Conservation (phyloP, 192 early-diverging fungal genomes). For the Umbelopsis sp. region DNA sequence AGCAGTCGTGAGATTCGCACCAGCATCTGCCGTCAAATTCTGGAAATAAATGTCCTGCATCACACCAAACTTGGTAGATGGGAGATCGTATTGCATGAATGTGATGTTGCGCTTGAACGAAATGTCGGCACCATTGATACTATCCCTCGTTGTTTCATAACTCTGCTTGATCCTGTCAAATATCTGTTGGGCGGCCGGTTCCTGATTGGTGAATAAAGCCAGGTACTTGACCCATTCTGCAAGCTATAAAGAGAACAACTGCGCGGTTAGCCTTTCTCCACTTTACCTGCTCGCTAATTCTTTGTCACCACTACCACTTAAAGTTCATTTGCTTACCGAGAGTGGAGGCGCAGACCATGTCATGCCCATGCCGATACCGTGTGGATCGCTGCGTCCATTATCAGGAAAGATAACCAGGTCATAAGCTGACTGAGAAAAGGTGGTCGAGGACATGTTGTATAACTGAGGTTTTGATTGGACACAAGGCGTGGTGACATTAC, state of each 20-base stretch:
- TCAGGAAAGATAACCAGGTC: conserved; percentile 29
- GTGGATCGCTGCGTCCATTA: conserved; percentile 19
- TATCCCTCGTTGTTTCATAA: conserved; percentile 22
- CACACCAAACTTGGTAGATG: conserved; percentile 25
- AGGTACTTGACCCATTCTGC: conserved; percentile 46
- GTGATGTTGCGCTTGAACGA: conserved; percentile 39
- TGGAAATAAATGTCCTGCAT: conserved; percentile 34
- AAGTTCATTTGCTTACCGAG: conserved; percentile 26
- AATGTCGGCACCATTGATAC: conserved; percentile 27
- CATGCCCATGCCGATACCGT: conserved; percentile 31
- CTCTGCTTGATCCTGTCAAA: conserved; percentile 35
- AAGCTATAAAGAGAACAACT: neutral
- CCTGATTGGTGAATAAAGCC: conserved; percentile 45
- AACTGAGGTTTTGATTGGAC: conserved; percentile 18
- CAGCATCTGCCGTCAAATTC: conserved; percentile 48
- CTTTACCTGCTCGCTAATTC: too few species aligned
- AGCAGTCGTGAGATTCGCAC: conserved; percentile 27
- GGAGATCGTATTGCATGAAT: conserved; percentile 43
- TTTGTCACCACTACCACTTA: too few species aligned
- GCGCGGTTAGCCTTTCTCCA: neutral
- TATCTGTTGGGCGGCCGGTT: conserved; percentile 21
- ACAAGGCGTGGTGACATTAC: conserved; percentile 47
- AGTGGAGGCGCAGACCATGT: conserved; percentile 23
- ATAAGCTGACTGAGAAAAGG: conserved; percentile 16
- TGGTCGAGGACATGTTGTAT: neutral